phyloP scores from a whole-genome alignment of 441 rosid genomes.

The Capsella rubella region DNA sequence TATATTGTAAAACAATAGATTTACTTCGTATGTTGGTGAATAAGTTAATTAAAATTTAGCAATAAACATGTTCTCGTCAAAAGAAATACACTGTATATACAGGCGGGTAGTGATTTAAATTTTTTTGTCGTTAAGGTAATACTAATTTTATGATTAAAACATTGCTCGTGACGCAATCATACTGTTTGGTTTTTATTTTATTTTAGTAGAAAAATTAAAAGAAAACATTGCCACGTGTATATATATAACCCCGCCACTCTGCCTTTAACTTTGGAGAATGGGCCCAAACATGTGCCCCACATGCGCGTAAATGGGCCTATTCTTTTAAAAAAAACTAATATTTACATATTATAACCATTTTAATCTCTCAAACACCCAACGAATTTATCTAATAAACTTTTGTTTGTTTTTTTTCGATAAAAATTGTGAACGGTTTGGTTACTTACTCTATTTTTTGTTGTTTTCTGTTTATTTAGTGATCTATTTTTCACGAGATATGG shows the following conservation, averaged over 20 bases:
- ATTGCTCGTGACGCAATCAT: constrained; percentile 46
- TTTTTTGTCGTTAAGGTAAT: constrained; percentile 6
- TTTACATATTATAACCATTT: too few species aligned
- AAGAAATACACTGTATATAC: too few species aligned
- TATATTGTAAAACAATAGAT: too few species aligned
- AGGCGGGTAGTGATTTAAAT: background rate
- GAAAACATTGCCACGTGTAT: constrained; percentile 35
- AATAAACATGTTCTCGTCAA: too few species aligned
- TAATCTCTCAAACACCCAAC: background rate
- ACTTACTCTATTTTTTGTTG: too few species aligned
- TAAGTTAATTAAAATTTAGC: too few species aligned
- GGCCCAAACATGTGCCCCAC: constrained; percentile 29
- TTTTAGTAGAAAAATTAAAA: background rate
- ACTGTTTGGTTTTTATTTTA: constrained; percentile 23
- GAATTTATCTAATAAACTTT: background rate
- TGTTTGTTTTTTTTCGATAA: too few species aligned
- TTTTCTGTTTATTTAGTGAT: too few species aligned
- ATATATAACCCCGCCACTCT: constrained; percentile 32
- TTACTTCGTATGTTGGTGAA: too few species aligned
- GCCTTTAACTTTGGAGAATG: constrained; percentile 30
- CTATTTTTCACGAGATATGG: too few species aligned
- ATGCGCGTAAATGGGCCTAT: constrained; percentile 25
- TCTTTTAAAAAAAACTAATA: background rate
- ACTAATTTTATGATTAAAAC: constrained; percentile 39
- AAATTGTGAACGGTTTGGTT: too few species aligned